Base-by-base conservation (phyloP, 345 rosid genomes). In the Salix koriyanagi region DNA sequence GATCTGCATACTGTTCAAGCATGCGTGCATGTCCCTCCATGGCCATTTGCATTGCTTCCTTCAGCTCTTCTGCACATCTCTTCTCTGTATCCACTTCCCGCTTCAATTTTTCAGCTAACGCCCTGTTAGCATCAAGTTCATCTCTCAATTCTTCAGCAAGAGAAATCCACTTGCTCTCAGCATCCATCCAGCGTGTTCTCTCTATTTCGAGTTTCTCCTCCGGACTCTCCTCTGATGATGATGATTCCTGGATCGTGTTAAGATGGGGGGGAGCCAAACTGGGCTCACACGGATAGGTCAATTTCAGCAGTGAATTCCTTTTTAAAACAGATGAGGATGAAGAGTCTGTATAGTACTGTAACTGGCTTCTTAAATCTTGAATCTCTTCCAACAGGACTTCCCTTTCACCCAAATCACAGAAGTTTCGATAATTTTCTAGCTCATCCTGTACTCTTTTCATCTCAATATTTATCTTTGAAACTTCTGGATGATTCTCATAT, bases 1-100 rank as follows among this genome's bases (percentile, higher is more conserved):
- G 91, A 84, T 96, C 99, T 16, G 92, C 98, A 79, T 94, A 91
- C 77, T 96, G 97, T 79, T 96, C 99, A 81, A 96, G 91, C 94
- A 94, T 92, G 74, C 98, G 88, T 50, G 94, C 96, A 82, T 96
- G 95, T 23, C 98, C 97, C 76, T 88, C 90, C 97, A 96, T 96
- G 44, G 98, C 98, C 88, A 86, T 87, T 85, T 88, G 98, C 97
- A 96, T 88, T 62, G 98, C 97, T 87, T 94, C 96, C 69, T 86
- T 87, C 84, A 91, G 84, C 78, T 96, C 99, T 84, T 90, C 92
- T 2, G 85, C 77, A 76, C 98, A 96, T 85, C 81, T 91, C 88
- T 88, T 92, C 87, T 96, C 99, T 0, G 84, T 88, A 69, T 86
- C 93, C 48, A 92, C 73, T 71, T 94, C 99, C 83, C 84, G 95